Base-by-base conservation (phyloP, 202 grass and related monocot genomes). In the Bolboschoenoplectus hybrid region DNA sequence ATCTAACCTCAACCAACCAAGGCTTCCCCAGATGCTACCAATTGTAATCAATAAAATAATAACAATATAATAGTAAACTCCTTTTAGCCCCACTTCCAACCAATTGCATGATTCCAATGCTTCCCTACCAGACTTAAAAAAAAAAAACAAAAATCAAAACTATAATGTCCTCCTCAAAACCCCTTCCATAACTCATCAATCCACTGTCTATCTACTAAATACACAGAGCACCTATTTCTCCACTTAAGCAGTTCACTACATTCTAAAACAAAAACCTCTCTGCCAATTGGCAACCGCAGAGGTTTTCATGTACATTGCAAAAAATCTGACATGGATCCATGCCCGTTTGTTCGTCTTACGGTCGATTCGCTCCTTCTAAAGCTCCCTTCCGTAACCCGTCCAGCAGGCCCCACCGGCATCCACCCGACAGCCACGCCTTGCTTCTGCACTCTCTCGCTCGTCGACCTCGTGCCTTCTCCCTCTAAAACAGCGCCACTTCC, bases 291-390 rank as follows among this genome's bases (percentile, higher is more conserved):
- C 43, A 58, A 57, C 3, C 6, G 39, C 74, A 78, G 81, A 79
- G 83, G 51, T 11, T 75, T 40, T 85, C 72, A 82, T 84, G 72
- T 80, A 78, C 85, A 88, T 81, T 69, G 55, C 71, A 47, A 80
- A 35, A 26, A 74, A 14, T 52, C 47, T 66, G 82, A 57, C 39
- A 98, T 98, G 96, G 93, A 98, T 87, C 96, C 96, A n/a, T 95
- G 96, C 89, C 82, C 91, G n/a, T 98, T 98, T 81, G 91, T 95
- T 66, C 91, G 87, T 51, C 90, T 98, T 38, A 94, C 89, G 38
- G 89, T 98, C 47, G 96, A 96, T 58, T 90, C 92, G 60, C 90
- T 98, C 74, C 91, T 90, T 9, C 80, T 98, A 19, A 98, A 96
- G 85, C 85, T 98, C 2, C 96, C 96, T 13, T 41, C 90, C 19